A percentile compares a stretch with the other conserved stretches of the same genome.
These are phyloP conservation scores for Usnea hakonensis DNA, from an alignment of 495 filamentous ascomycete species.

Conservation along the genomic window DNA sequence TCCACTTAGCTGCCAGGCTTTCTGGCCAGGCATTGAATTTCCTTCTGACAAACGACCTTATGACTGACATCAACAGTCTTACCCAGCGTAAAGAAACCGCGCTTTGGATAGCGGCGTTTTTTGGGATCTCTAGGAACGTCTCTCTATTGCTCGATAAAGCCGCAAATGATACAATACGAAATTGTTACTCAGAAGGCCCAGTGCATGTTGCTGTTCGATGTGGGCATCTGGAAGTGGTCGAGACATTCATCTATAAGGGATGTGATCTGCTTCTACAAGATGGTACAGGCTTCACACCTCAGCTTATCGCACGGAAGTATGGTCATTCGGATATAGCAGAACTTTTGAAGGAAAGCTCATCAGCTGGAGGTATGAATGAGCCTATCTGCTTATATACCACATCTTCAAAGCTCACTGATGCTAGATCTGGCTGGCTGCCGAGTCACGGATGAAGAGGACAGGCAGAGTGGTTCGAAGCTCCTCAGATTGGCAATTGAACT, in stretches of 20 bases:
- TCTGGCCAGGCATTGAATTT: not conserved
- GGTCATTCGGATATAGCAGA: not conserved
- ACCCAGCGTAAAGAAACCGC: not conserved
- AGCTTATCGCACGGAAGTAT: conserved; percentile 5
- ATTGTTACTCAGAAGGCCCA: not conserved
- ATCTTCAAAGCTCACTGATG: not conserved
- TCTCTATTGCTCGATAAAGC: not conserved
- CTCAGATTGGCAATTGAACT: conserved; percentile 11
- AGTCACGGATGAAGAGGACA: not conserved
- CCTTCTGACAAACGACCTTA: conserved; percentile 8
- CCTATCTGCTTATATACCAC: not conserved
- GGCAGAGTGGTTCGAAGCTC: not conserved
- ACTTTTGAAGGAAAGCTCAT: not conserved
- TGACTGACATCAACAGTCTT: not conserved
- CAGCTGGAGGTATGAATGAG: not conserved
- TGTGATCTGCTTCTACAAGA: not conserved
- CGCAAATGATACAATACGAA: conserved; percentile 2
- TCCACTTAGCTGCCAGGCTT: conserved; percentile 3
- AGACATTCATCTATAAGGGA: not conserved
- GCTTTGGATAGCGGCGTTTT: not conserved
- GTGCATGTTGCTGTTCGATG: not conserved
- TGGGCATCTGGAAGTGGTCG: not conserved
- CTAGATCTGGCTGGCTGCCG: not conserved
- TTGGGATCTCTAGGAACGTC: not conserved
- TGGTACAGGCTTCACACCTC: not conserved